A percentile compares a stretch with the other conserved stretches of the same genome.
Conservation (phyloP, 331 rosid genomes). For the Acacia pycnantha region DNA sequence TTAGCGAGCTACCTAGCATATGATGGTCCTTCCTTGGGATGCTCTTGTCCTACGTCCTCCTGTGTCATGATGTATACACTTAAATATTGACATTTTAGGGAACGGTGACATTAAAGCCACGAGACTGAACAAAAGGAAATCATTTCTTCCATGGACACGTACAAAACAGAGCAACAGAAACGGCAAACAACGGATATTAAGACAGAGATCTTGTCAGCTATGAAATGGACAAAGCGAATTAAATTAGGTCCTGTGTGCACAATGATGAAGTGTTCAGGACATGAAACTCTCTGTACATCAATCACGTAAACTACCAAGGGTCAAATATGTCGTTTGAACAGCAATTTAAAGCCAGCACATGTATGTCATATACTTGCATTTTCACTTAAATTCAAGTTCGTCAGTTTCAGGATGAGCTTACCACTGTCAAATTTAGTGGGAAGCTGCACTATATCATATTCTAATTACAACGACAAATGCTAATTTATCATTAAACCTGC, state of each 20-base stretch:
- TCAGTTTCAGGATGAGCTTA: neutral
- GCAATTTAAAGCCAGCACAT: slow-evolving; percentile 20
- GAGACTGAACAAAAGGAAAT: slow-evolving; percentile 3
- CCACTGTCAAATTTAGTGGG: neutral
- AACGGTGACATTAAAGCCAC: slow-evolving; percentile 12
- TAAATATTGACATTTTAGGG: slow-evolving; percentile 21
- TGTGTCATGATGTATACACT: neutral
- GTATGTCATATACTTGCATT: neutral
- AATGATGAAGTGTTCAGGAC: slow-evolving; percentile 18
- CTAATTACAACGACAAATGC: neutral
- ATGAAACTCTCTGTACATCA: neutral
- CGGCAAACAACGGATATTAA: slow-evolving; percentile 10
- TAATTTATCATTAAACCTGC: neutral
- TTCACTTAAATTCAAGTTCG: neutral
- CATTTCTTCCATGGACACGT: neutral
- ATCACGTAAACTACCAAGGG: neutral
- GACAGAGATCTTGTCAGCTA: slow-evolving; percentile 17
- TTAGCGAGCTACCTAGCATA: slow-evolving; percentile 20
- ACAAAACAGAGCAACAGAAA: neutral
- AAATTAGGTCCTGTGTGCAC: slow-evolving; percentile 16
- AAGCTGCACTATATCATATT: neutral
- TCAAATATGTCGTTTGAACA: neutral
- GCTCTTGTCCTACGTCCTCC: neutral
- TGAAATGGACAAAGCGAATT: slow-evolving; percentile 22
- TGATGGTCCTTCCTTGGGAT: slow-evolving; percentile 21